phyloP scores from a whole-genome alignment of 139 green algal species.

The Pseudopediastrum boryanum region DNA sequence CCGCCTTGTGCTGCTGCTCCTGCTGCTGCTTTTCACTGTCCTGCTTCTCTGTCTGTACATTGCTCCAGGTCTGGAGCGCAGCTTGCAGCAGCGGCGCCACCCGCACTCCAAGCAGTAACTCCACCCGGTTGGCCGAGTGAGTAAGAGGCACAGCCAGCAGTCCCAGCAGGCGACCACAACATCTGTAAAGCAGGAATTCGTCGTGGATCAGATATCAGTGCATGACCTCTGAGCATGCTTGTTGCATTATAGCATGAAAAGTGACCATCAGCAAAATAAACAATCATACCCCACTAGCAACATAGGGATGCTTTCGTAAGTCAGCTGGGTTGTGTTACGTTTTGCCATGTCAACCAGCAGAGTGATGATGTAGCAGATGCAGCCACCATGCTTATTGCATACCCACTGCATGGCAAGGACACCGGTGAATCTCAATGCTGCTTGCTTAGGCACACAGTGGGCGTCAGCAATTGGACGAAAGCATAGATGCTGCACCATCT shows the following conservation, averaged over 20 bases:
- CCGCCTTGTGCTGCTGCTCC: conserved; percentile 3
- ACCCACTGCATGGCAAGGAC: no score
- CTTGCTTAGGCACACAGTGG: neutral
- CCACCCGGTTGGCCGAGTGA: conserved; percentile 37
- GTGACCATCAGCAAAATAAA: no score
- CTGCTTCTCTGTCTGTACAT: neutral
- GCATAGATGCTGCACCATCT: no score
- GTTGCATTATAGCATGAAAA: neutral
- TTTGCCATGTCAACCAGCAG: no score
- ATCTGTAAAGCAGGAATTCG: neutral
- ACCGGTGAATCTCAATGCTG: no score
- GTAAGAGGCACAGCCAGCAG: conserved; percentile 58
- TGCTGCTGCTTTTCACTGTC: neutral
- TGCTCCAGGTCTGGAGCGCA: neutral
- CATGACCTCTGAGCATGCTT: neutral
- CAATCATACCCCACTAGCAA: no score
- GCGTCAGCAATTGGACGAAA: neutral
- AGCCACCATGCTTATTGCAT: neutral
- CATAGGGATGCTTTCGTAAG: no score
- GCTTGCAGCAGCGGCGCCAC: neutral
- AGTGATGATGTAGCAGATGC: no score
- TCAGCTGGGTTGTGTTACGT: no score
- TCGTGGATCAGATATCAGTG: neutral
- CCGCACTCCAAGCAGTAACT: conserved; percentile 43
- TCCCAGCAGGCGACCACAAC: conserved; percentile 31